Base-by-base conservation (phyloP, 805 yeast species). In the Teunomyces panamensis region DNA sequence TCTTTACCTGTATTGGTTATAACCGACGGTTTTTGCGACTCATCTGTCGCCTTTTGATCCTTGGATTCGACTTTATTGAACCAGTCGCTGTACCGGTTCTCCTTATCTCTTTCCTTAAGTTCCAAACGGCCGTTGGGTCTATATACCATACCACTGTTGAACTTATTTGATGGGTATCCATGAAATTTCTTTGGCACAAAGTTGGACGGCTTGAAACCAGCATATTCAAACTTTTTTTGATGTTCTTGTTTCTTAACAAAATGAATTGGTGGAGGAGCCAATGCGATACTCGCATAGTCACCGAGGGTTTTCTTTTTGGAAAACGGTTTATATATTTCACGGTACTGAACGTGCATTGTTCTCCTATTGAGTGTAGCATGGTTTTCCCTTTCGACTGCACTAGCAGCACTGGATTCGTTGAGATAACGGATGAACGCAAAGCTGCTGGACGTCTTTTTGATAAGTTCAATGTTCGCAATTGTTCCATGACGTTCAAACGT, bases 191-290 rank as follows among this genome's bases (percentile, higher is more conserved):
- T 36, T 11, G 41, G 29, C 3, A 30, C 41, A 6, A 24, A 36
- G 8, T 9, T 36, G 8, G 28, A 11, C 41, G 41, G 27, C 16
- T 36, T 36, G 29, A 20, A 36, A 11, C 17, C 30, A 36, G 29
- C 11, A 3, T 24, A 29, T 9, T 36, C 29, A 13, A 16, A 16
- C 13, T 35, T 35, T 13, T 10, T 11, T 11, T 9, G n/a, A 17
- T 24, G 14, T 29, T 36, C 41, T 9, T 36, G 29, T 13, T 36
- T 36, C 39, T 51, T 52, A 58, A 44, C 48, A 29, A 84, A 73
- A 57, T 84, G 83, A 32, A 87, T 83, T 2, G 95, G 95, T 4
- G 95, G 92, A 7, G 95, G 95, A 0, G 96, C 95, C 48, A 87
- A 71, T 37, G 73, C 76, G 50, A 83, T 61, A 44, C 63, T 60